phyloP scores from a whole-genome alignment of 805 yeast species.

The Wickerhamiella brachini region DNA sequence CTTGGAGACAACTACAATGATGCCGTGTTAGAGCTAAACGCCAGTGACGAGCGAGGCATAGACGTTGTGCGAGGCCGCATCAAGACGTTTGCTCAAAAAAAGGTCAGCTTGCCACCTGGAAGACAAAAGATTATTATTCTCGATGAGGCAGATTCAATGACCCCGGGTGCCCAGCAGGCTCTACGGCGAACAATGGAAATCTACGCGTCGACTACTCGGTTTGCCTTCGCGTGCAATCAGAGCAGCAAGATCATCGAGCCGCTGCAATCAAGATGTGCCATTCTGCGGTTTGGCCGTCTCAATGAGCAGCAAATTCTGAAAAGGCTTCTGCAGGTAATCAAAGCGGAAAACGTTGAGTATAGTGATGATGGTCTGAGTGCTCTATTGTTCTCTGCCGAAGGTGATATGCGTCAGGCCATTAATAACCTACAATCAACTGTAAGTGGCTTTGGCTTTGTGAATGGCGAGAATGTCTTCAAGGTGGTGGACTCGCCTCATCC shows the following conservation, averaged over 20 bases:
- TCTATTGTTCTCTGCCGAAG: slow-evolving; percentile 86
- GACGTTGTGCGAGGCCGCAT: slow-evolving; percentile 90
- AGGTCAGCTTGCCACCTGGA: slow-evolving; percentile 74
- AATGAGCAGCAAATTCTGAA: slow-evolving; percentile 74
- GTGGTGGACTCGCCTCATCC: slow-evolving; percentile 98
- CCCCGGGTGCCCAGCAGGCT: slow-evolving; percentile 94
- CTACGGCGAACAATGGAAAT: slow-evolving; percentile 89
- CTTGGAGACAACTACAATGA: slow-evolving; percentile 59
- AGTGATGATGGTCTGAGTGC: slow-evolving; percentile 89
- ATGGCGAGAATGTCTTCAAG: slow-evolving; percentile 81
- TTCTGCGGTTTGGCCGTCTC: slow-evolving; percentile 67
- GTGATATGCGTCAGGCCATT: slow-evolving; percentile 97
- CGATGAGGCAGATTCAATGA: slow-evolving; percentile 95
- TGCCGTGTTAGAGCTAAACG: slow-evolving; percentile 87
- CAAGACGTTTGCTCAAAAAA: slow-evolving; percentile 92
- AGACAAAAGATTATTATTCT: slow-evolving; percentile 84
- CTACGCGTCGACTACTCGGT: slow-evolving; percentile 87
- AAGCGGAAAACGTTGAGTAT: slow-evolving; percentile 57
- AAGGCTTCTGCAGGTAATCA: slow-evolving; percentile 56
- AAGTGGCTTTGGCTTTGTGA: slow-evolving; percentile 87
- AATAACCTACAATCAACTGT: slow-evolving; percentile 88
- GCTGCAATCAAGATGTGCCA: slow-evolving; percentile 90
- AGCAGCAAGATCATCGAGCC: slow-evolving; percentile 93
- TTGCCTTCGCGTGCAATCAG: slow-evolving; percentile 97
- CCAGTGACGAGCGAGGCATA: slow-evolving; percentile 94